phyloP scores from a whole-genome alignment of 2,329 filamentous ascomycete genomes.

The Phaeosphaeriaceae sp. region DNA sequence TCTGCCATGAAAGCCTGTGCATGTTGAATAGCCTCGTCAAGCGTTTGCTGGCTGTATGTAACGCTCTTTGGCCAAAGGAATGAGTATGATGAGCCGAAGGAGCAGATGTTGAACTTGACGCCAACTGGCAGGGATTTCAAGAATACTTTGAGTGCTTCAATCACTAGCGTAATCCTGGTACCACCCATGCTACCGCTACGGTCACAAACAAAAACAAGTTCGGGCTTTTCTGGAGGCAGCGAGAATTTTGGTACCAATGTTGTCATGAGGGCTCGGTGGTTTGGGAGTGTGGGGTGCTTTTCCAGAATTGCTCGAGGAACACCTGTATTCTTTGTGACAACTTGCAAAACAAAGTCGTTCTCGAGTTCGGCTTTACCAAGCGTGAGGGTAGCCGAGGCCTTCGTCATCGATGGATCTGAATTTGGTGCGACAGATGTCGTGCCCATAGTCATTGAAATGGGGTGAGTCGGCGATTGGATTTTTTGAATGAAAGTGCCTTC shows the following conservation, averaged over 20 bases:
- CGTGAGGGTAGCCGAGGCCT: slow-evolving; percentile 67
- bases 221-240: slow-evolving; percentile 62
- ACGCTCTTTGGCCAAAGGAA: slow-evolving; percentile 59
- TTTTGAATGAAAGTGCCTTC: slow-evolving; percentile 63
- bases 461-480: slow-evolving; percentile 71
- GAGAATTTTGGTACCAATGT: slow-evolving; percentile 74
- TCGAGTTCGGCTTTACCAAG: slow-evolving; percentile 61
- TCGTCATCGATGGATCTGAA: slow-evolving; percentile 60
- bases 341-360: slow-evolving; percentile 70
- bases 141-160: slow-evolving; percentile 66
- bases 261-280: slow-evolving; percentile 71
- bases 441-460: slow-evolving; percentile 69
- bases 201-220: slow-evolving; percentile 76
- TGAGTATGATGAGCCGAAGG: slow-evolving; percentile 61
- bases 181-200: slow-evolving; percentile 70
- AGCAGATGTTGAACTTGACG: slow-evolving; percentile 73
- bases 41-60: slow-evolving; percentile 54
- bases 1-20: slow-evolving; percentile 52
- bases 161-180: slow-evolving; percentile 60
- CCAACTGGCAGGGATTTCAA: slow-evolving; percentile 69
- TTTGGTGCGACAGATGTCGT: slow-evolving; percentile 57
- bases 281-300: slow-evolving; percentile 64
- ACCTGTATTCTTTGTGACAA: slow-evolving; percentile 65
- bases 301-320: slow-evolving; percentile 71
- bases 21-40: slow-evolving; percentile 53